Percentiles rank a stretch among this genome's conserved stretches.
Conservation (phyloP, 768 basidiomycete species). For the Polyporus arcularius region DNA sequence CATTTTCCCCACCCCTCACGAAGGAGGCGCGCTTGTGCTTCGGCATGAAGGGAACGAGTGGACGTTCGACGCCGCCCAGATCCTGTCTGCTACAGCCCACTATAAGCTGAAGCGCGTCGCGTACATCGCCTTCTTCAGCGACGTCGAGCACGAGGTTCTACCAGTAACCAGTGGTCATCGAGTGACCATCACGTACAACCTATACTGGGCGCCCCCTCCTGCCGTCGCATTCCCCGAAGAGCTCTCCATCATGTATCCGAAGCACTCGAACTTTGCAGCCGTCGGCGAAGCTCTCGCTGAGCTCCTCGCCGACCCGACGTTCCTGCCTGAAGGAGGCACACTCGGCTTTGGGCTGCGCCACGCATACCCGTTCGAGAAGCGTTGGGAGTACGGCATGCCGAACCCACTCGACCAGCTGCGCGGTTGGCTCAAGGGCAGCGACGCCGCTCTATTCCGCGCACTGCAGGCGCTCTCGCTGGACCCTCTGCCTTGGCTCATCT, state of each 20-base stretch:
- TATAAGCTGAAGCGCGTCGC: constrained; percentile 15
- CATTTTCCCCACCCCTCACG: constrained; percentile 45
- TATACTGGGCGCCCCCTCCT: constrained; percentile 22
- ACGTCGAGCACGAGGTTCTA: constrained; percentile 47
- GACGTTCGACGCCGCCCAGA: constrained; percentile 35
- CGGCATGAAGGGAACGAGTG: constrained; percentile 16
- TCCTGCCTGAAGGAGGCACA: constrained; percentile 38
- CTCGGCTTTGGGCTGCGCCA: constrained; percentile 44
- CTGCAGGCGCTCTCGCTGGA: background rate
- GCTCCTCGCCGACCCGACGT: constrained; percentile 33
- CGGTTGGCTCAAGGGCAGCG: constrained; percentile 12
- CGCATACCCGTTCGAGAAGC: constrained; percentile 24
- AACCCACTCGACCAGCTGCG: background rate
- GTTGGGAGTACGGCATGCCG: background rate
- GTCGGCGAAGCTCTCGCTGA: constrained; percentile 19
- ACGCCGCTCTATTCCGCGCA: constrained; percentile 1
- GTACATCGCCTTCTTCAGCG: constrained; percentile 45
- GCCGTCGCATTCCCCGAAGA: background rate
- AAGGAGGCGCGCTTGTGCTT: constrained; percentile 46
- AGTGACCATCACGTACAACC: constrained; percentile 46
- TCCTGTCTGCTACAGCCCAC: constrained; percentile 9
- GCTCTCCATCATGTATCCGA: background rate
- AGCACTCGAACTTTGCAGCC: background rate
- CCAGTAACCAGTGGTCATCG: constrained; percentile 42
- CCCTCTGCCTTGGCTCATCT: background rate